Percentiles rank a stretch among this genome's conserved stretches.
phyloP scores from a whole-genome alignment of 768 basidiomycete species.

The Kwoniella shandongensis region DNA sequence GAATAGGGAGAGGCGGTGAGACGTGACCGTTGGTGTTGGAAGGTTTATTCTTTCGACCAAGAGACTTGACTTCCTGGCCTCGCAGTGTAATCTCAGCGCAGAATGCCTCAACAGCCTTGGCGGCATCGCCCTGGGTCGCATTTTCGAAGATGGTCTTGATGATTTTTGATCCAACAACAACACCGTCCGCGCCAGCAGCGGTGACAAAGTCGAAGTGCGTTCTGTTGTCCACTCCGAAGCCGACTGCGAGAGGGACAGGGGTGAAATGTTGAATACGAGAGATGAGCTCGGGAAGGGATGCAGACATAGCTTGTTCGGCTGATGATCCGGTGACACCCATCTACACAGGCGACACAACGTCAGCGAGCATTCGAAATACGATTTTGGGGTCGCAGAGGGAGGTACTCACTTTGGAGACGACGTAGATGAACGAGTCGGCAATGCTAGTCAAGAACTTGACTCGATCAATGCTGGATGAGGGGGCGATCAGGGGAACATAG shows the following conservation, averaged over 20 bases:
- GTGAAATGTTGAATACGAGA: slow-evolving; percentile 76
- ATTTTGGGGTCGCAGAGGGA: no score
- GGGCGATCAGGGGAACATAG: slow-evolving; percentile 92
- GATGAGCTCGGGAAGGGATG: slow-evolving; percentile 77
- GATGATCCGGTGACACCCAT: slow-evolving; percentile 99
- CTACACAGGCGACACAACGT: slow-evolving; percentile 54
- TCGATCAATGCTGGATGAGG: slow-evolving; percentile 81
- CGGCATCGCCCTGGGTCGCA: slow-evolving; percentile 56
- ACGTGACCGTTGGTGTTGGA: slow-evolving; percentile 13
- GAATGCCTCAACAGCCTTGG: slow-evolving; percentile 57
- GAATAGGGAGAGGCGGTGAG: slow-evolving; percentile 37
- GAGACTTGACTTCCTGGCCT: slow-evolving; percentile 40
- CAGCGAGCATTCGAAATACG: no score
- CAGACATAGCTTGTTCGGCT: slow-evolving; percentile 65
- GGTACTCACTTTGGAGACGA: slow-evolving; percentile 89
- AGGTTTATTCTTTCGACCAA: slow-evolving; percentile 37
- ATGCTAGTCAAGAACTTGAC: slow-evolving; percentile 89
- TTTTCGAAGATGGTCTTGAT: slow-evolving; percentile 71
- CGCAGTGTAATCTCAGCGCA: slow-evolving; percentile 68
- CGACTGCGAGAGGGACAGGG: slow-evolving; percentile 83
- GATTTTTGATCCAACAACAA: slow-evolving; percentile 87
- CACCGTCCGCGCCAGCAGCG: slow-evolving; percentile 87
- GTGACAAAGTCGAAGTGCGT: slow-evolving; percentile 83
- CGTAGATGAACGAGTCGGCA: slow-evolving; percentile 95
- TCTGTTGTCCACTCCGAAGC: slow-evolving; percentile 90